Base-by-base conservation (phyloP, 352 stramenopile genomes). In the Phytophthora sp. region DNA sequence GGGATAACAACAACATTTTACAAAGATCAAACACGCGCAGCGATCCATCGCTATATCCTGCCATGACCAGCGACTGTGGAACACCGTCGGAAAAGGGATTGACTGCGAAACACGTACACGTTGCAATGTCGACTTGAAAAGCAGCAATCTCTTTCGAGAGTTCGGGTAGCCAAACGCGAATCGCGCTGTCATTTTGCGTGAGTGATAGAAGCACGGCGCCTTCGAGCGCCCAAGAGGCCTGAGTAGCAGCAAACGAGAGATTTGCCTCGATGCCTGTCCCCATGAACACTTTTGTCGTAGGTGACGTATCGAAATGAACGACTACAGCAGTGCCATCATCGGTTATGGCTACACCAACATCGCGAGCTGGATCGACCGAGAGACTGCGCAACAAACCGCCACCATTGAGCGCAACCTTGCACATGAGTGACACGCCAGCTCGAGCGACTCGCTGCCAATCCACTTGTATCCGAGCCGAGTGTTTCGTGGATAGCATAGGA, bases 21-120 rank as follows among this genome's bases (percentile, higher is more conserved):
- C 50, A 55, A 12, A 92, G 33, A 66, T 92, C 67, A 49, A 90
- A 83, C 1, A 89, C 44, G 0, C 84, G 74, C 11, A 92, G 18
- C 4, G 67, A 77, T 9, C 76, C 69, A 52, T 92, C 78, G 15
- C 69, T 65, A 26, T 86, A 89, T 9, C 70, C 78, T 29, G 72
- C 76, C 53, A 88, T 59, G 4, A 86, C 36, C 21, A 77, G 61
- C 2, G 75, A 72, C 18, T 64, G 57, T 9, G 41, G 20, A 31
- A 55, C 26, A 13, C 50, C 31, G 23, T 60, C 55, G 8, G 36
- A 58, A 38, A 70, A 76, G 5, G 41, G 53, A 31, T 79, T 81
- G 9, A 81, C 71, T 7, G 68, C 59, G 27, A 91, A 80, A 33
- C 57, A 75, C n/a, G 62, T 74, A 21, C 81, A 88, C 0, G 16